Evolutionary conservation across 2,329 filamentous ascomycete genomes (phyloP).

Genomic region (Orbilia oligospora): DNA sequence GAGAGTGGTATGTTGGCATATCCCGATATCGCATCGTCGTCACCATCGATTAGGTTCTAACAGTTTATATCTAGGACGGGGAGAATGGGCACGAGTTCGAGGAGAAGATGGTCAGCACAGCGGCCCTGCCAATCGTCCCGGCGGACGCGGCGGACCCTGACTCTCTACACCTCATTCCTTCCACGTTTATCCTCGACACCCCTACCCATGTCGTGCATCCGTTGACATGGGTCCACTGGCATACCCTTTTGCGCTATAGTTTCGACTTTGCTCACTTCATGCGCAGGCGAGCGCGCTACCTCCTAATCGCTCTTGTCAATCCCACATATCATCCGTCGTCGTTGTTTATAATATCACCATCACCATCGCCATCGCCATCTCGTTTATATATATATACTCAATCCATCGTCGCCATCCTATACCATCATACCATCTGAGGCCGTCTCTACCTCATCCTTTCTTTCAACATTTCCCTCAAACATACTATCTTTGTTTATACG

Average conservation of each 20-base stretch:
- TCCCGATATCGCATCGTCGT: conserved; percentile 11
- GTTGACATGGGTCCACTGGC: conserved; percentile 34
- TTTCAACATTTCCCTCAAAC: conserved; percentile 14
- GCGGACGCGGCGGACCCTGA: conserved; percentile 58
- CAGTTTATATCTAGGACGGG: conserved; percentile 60
- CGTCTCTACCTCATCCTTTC: conserved; percentile 33
- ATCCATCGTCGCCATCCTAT: conserved; percentile 3
- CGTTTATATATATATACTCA: conserved; percentile 23
- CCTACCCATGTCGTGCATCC: conserved; percentile 35
- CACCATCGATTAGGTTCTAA: conserved; percentile 51
- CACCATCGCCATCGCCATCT: conserved; percentile 7
- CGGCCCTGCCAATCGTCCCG: conserved; percentile 55
- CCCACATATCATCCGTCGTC: conserved; percentile 10
- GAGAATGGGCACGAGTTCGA: conserved; percentile 63
- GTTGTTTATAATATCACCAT: conserved; percentile 24
- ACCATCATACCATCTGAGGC: conserved; percentile 2
- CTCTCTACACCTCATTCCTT: conserved; percentile 24
- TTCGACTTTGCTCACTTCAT: conserved; percentile 45
- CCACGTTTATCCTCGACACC: conserved; percentile 28
- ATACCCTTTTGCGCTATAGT: conserved; percentile 35
- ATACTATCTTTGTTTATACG: conserved; percentile 53
- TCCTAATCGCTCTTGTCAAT: conserved; percentile 20
- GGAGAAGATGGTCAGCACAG: conserved; percentile 62
- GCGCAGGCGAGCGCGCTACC: conserved; percentile 51
- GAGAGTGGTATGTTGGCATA: conserved; percentile 63